Evolutionary conservation across 1,284 basidiomycete species (phyloP).

Genomic region (Boletus albobrunnescens): DNA sequence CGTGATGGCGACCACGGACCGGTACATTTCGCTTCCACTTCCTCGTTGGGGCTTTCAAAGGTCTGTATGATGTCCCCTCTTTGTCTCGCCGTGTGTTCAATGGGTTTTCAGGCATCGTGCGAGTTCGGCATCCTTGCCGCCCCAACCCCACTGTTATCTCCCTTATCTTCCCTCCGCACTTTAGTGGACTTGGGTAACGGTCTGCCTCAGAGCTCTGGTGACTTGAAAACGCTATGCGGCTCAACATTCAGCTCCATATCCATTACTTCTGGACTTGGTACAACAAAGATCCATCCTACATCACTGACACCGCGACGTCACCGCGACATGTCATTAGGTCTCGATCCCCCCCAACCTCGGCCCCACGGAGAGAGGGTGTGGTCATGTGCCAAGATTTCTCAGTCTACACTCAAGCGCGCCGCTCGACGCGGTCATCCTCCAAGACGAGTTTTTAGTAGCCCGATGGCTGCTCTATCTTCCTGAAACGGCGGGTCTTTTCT

Average conservation of each 20-base stretch:
- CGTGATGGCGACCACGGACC: constrained; percentile 9
- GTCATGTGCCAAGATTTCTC: constrained; percentile 34
- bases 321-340: constrained; percentile 10
- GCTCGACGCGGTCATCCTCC: constrained; percentile 21
- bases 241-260: constrained; percentile 25
- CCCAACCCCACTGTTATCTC: constrained; percentile 6
- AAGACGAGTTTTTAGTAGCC: constrained; percentile 27
- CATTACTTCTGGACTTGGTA: constrained; percentile 14
- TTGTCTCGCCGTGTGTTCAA: constrained; percentile 8
- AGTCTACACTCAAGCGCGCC: constrained; percentile 23
- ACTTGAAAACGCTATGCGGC: constrained; percentile 21
- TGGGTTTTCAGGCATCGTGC: constrained; percentile 12
- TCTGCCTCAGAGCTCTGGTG: constrained; percentile 6
- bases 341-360: constrained; percentile 5
- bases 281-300: constrained; percentile 14
- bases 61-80: constrained; percentile 10
- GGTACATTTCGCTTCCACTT: constrained; percentile 5
- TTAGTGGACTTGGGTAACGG: constrained; percentile 20
- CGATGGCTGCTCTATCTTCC: constrained; percentile 15
- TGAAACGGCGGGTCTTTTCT: constrained; percentile 3
- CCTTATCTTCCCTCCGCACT: constrained; percentile 23
- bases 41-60: constrained; percentile 16
- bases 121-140: constrained; percentile 25
- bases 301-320: constrained; percentile 13
- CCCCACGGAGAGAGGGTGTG: constrained; percentile 17